Evolutionary conservation across 495 filamentous ascomycete species (phyloP).

Genomic region (Podospora pseudocomata): DNA sequence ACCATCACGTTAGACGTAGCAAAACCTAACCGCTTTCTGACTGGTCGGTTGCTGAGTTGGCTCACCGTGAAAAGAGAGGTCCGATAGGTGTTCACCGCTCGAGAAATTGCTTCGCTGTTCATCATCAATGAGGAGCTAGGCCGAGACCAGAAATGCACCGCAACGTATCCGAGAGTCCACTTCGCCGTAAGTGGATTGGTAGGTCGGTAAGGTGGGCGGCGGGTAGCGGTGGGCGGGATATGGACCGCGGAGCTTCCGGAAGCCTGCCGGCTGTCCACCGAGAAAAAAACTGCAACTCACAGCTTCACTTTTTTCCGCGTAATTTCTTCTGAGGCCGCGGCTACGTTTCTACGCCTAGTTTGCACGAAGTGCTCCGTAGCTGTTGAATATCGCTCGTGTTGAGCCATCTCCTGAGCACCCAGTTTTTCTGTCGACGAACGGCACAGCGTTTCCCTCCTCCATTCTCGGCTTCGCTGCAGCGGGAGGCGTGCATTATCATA

Average conservation of each 20-base stretch:
- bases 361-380: not conserved
- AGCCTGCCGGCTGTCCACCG: not conserved
- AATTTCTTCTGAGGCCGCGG: not conserved
- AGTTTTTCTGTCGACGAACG: constrained; percentile 2
- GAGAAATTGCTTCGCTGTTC: not conserved
- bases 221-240: constrained; percentile 15
- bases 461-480: constrained; percentile 1
- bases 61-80: constrained; percentile 1
- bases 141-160: constrained; percentile 20
- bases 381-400: not conserved
- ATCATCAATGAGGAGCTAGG: constrained; percentile 10
- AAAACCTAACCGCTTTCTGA: not conserved
- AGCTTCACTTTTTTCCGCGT: not conserved
- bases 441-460: constrained; percentile 3
- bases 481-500: no score
- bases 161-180: constrained; percentile 23
- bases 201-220: not conserved
- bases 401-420: not conserved
- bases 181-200: constrained; percentile 7
- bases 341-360: not conserved
- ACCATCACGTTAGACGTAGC: no score
- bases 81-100: not conserved
- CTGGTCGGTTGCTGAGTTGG: not conserved
- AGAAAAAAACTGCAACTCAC: not conserved
- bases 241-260: not conserved